phyloP scores from a whole-genome alignment of 179 eudicot genomes.

The Gypsophila paniculata region DNA sequence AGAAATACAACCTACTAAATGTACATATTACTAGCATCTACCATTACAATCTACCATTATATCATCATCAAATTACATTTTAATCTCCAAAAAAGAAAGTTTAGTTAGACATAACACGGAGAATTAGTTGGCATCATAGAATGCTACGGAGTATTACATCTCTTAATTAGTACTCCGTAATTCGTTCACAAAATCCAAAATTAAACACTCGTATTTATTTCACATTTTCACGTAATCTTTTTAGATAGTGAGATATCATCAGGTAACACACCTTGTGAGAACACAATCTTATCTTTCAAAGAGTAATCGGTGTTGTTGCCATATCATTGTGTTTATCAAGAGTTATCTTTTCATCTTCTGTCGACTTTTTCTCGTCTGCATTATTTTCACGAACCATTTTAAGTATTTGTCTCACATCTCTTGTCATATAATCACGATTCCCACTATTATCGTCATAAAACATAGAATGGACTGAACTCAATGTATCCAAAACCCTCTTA shows the following conservation, averaged over 20 bases:
- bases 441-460: not conserved
- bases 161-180: not conserved
- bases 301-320: too few relatives aligned
- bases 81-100: too few relatives aligned
- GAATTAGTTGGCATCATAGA: not conserved
- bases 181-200: not conserved
- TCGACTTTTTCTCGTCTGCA: too few relatives aligned
- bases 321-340: not conserved
- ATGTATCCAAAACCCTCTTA: not conserved
- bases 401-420: not conserved
- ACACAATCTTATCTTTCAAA: too few relatives aligned
- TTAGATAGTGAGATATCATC: too few relatives aligned
- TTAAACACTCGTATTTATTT: not conserved
- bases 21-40: too few relatives aligned
- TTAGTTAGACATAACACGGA: not conserved
- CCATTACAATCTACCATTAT: too few relatives aligned
- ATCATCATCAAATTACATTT: too few relatives aligned
- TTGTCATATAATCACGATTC: not conserved
- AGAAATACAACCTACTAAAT: too few relatives aligned
- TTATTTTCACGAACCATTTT: not conserved
- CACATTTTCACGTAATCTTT: not conserved
- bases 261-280: too few relatives aligned
- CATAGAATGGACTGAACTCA: not conserved
- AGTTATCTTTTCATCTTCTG: not conserved
- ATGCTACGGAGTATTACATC: not conserved